Conservation (phyloP, 2,329 filamentous ascomycete genomes). For the Bimuria novae-zelandiae region DNA sequence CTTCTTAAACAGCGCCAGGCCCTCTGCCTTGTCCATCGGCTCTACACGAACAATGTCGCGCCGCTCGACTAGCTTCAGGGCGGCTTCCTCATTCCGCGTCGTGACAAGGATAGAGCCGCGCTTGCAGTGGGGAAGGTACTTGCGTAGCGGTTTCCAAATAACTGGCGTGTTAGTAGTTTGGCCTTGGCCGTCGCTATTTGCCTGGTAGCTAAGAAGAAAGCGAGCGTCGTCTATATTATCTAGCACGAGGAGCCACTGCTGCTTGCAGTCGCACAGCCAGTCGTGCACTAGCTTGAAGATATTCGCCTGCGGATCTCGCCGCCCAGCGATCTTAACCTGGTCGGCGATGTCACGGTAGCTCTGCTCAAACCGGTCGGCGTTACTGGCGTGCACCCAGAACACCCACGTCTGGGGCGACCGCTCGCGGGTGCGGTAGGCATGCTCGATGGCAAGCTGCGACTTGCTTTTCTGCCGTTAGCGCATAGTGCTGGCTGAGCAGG, state of each 20-base stretch:
- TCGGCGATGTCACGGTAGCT: conserved; percentile 21
- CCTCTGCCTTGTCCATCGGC: conserved; percentile 14
- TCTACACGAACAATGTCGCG: conserved; percentile 13
- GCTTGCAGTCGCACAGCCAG: conserved; percentile 20
- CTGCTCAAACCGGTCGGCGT: conserved; percentile 11
- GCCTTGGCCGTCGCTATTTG: too few species aligned
- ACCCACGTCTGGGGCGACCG: conserved; percentile 14
- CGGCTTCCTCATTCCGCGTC: conserved; percentile 15
- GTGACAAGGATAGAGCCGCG: conserved; percentile 18
- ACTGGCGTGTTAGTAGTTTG: conserved; percentile 6
- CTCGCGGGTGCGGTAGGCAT: conserved; percentile 11
- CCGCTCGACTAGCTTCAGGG: conserved; percentile 14
- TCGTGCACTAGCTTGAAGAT: conserved; percentile 15
- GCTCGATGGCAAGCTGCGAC: conserved; percentile 25
- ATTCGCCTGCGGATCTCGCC: conserved; percentile 14
- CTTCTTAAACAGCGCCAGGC: conserved; percentile 10
- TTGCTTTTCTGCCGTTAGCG: conserved; percentile 20
- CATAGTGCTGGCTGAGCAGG: too few species aligned
- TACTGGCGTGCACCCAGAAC: conserved; percentile 23
- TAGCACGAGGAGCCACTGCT: conserved; percentile 23
- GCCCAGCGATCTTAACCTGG: conserved; percentile 8
- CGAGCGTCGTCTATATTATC: conserved; percentile 26
- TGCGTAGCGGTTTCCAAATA: too few species aligned
- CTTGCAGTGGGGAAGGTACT: conserved; percentile 23
- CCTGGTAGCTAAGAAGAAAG: conserved; percentile 8